Evolutionary conservation across 2,329 filamentous ascomycete genomes (phyloP), one percentile per base, ranked within the genome.

Genomic region (Ophiosphaerella herpotricha): DNA sequence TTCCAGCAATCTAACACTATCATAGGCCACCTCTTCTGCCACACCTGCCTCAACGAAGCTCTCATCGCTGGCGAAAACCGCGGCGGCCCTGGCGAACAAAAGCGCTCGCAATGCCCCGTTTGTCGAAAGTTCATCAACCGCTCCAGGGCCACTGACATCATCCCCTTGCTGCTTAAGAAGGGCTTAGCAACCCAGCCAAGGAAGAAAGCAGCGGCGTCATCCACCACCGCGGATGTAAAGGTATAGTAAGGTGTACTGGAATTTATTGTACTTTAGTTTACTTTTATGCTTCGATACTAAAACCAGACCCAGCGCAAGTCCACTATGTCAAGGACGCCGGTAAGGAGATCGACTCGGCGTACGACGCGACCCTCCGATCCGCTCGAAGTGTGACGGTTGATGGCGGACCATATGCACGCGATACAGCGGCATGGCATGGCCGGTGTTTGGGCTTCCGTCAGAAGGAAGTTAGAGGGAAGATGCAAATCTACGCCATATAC

Each of bases 1-100:
- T 7, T 18, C 2, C 36, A 3, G 2, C 36, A 3, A 8, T 18
- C 60, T 66, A 49, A 62, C 16, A 2, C 3, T 32, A 12, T 2
- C 1, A 1, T 48, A 85, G 82, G 84, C 0, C 84, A 87, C 62
- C 74, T 86, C 21, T 86, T 86, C 68, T 87, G 84, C 64, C 83
- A 86, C 59, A 80, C 80, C 32, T 87, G 84, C 58, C 79, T 87
- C 36, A 78, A 82, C 43, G 81, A 85, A 63, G 80, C 82, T n/a
- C 70, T 87, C 14, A 80, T 80, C 34, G 80, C 79, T 23, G 78
- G 79, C 37, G 82, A 84, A 57, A 78, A 79, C 55, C 78, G 77
- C 35, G 64, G 73, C 8, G 75, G 75, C 1, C 70, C 74, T 6
- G 73, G 73, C 37, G 74, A 75, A 53, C 74, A 72, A 1, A 77